A percentile compares a stretch with the other conserved stretches of the same genome.
Conservation (phyloP, 164 flowering plant species). For the Vitis rotundifolia region DNA sequence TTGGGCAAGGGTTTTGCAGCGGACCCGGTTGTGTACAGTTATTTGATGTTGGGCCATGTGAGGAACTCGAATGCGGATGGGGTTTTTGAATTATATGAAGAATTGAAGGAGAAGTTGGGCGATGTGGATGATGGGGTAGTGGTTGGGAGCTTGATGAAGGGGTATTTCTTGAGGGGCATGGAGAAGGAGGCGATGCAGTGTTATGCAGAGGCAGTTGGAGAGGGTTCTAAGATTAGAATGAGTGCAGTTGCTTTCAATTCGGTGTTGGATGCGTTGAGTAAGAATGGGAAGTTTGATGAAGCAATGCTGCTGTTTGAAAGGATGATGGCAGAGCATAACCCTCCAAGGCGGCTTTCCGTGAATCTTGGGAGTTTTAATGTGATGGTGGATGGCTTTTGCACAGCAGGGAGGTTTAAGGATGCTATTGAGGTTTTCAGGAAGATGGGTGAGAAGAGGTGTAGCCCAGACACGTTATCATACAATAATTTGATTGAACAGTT, state of each 20-base stretch:
- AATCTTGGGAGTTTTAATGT: conserved; percentile 90
- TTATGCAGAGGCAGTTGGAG: conserved; percentile 49
- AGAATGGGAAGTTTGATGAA: conserved; percentile 78
- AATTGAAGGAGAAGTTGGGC: conserved; percentile 74
- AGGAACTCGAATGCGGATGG: conserved; percentile 54
- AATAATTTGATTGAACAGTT: conserved; percentile 85
- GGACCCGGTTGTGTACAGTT: conserved; percentile 65
- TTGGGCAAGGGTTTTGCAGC: conserved; percentile 49
- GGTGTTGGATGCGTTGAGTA: conserved; percentile 74
- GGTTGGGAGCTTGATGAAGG: conserved; percentile 80
- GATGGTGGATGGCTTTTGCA: conserved; percentile 73
- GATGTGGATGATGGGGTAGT: conserved; percentile 61
- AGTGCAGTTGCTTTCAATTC: conserved; percentile 68
- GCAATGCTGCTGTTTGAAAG: conserved; percentile 67
- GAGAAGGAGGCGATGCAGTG: conserved; percentile 85
- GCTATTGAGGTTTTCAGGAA: conserved; percentile 72
- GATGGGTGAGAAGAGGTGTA: conserved; percentile 76
- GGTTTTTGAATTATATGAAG: conserved; percentile 63
- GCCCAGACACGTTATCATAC: conserved; percentile 71
- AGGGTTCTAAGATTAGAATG: conserved; percentile 52
- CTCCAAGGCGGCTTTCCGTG: conserved; percentile 59
- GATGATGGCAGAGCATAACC: conserved; percentile 65
- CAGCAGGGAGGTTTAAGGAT: conserved; percentile 57
- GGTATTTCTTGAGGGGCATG: conserved; percentile 74
- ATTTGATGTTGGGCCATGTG: conserved; percentile 70